Percentiles rank a stretch among this genome's conserved stretches.
These are phyloP conservation scores for Colletotrichum siamense DNA, from an alignment of 2,329 filamentous ascomycete genomes.

Conservation along the genomic window DNA sequence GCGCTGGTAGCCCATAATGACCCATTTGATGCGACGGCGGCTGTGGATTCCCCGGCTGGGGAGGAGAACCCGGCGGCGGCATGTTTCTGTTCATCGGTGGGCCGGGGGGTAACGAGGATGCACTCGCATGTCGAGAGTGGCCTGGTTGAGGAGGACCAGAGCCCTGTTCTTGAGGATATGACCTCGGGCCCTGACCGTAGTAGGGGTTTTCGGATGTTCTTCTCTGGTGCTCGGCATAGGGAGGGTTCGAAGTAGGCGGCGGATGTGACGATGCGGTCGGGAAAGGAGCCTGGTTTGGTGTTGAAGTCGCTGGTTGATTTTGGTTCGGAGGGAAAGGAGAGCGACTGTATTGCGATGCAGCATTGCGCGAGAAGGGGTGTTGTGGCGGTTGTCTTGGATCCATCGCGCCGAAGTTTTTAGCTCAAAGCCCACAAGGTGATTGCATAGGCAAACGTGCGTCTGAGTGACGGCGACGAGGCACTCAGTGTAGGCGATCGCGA, in stretches of 20 bases:
- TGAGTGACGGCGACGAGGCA: slow-evolving; percentile 6
- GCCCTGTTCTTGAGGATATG: slow-evolving; percentile 34
- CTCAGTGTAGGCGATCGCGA: slow-evolving; percentile 11
- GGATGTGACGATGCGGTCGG: slow-evolving; percentile 16
- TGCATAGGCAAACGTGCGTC: slow-evolving; percentile 9
- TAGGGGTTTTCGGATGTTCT: slow-evolving; percentile 50
- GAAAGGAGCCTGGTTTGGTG: slow-evolving; percentile 24
- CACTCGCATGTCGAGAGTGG: slow-evolving; percentile 48
- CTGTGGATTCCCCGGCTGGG: slow-evolving; percentile 38
- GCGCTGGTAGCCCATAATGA: slow-evolving; percentile 51
- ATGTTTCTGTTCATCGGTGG: slow-evolving; percentile 45
- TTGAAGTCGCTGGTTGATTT: slow-evolving; percentile 2
- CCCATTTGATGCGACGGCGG: slow-evolving; percentile 36
- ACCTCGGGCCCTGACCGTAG: slow-evolving; percentile 39
- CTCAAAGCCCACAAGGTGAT: slow-evolving; percentile 28
- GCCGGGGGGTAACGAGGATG: slow-evolving; percentile 48
- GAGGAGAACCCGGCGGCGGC: slow-evolving; percentile 53
- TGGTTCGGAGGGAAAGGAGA: slow-evolving; percentile 28
- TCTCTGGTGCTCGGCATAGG: slow-evolving; percentile 38
- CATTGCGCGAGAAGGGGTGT: slow-evolving; percentile 32
- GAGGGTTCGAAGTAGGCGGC: slow-evolving; percentile 22
- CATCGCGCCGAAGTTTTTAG: slow-evolving; percentile 42
- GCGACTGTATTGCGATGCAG: slow-evolving; percentile 34
- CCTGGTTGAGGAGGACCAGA: slow-evolving; percentile 34
- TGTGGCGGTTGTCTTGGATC: slow-evolving; percentile 35